Evolutionary conservation across 208 protist genomes (phyloP).

Genomic region (Trypanosoma vivax): DNA sequence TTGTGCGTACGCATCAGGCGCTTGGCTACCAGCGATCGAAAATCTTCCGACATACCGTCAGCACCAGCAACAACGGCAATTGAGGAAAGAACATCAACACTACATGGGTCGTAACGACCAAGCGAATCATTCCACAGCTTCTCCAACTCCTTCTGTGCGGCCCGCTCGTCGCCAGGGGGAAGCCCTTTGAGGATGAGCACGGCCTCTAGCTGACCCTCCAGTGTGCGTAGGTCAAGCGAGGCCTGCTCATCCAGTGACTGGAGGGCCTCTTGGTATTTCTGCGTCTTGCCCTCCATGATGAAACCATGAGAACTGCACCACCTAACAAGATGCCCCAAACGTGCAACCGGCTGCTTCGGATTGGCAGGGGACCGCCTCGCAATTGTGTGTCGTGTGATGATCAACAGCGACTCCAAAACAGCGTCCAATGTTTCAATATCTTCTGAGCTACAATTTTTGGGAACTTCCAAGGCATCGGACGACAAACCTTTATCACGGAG

Average conservation of each 20-base stretch:
- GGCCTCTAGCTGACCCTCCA: slow-evolving; percentile 64
- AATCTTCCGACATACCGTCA: slow-evolving; percentile 23
- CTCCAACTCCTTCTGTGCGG: slow-evolving; percentile 27
- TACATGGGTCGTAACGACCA: slow-evolving; percentile 46
- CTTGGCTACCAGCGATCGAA: slow-evolving; percentile 32
- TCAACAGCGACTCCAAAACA: slow-evolving; percentile 19
- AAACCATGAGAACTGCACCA: slow-evolving; percentile 47
- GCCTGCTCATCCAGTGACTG: slow-evolving; percentile 28
- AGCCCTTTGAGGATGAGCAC: slow-evolving; percentile 70
- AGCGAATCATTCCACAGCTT: slow-evolving; percentile 43
- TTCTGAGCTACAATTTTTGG: slow-evolving; percentile 22
- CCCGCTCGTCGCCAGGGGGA: slow-evolving; percentile 35
- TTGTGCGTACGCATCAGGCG: slow-evolving; percentile 56
- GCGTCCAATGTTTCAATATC: slow-evolving; percentile 29
- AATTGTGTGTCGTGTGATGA: slow-evolving; percentile 27
- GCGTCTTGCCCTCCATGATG: slow-evolving; percentile 15
- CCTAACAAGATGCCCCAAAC: slow-evolving; percentile 42
- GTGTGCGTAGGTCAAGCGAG: slow-evolving; percentile 29
- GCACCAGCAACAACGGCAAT: slow-evolving; percentile 47
- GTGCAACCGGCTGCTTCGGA: slow-evolving; percentile 48
- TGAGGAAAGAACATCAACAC: slow-evolving; percentile 71
- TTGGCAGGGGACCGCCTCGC: slow-evolving; percentile 10
- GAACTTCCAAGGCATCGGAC: not conserved
- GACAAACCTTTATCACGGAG: slow-evolving; percentile 1
- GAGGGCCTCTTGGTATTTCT: slow-evolving; percentile 19